phyloP scores from a whole-genome alignment of 108 stramenopile genomes.

The Conticribra guillardii region DNA sequence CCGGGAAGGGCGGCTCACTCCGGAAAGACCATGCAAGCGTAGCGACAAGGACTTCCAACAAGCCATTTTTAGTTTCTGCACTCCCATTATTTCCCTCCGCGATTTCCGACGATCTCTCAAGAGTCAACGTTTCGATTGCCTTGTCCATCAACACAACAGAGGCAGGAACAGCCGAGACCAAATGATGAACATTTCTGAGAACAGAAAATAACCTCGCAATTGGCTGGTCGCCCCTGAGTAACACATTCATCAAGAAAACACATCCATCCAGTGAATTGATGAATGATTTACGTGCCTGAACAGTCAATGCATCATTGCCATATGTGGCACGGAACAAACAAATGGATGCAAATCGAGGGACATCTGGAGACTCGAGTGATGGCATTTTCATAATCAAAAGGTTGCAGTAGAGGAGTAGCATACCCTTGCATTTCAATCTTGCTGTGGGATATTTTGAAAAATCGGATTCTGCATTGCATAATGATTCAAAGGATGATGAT shows the following conservation, averaged over 20 bases:
- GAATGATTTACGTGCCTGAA: slow-evolving; percentile 32
- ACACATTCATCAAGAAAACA: slow-evolving; percentile 34
- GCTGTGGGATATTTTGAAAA: slow-evolving; percentile 28
- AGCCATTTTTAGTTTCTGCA: slow-evolving; percentile 8
- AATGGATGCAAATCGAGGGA: slow-evolving; percentile 63
- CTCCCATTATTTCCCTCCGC: slow-evolving; percentile 2
- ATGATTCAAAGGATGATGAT: slow-evolving; percentile 32
- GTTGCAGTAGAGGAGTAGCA: slow-evolving; percentile 33
- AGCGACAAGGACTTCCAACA: slow-evolving; percentile 43
- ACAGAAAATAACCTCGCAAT: slow-evolving; percentile 54
- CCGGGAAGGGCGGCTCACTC: slow-evolving; percentile 53
- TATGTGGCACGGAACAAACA: slow-evolving; percentile 72
- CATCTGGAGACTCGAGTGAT: slow-evolving; percentile 21
- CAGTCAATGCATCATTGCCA: slow-evolving; percentile 45
- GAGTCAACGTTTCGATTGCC: slow-evolving; percentile 22
- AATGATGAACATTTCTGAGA: slow-evolving; percentile 67
- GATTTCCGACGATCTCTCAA: neutral
- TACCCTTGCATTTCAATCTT: slow-evolving; percentile 35
- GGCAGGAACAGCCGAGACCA: slow-evolving; percentile 53
- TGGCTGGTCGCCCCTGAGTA: slow-evolving; percentile 39
- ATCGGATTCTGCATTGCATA: slow-evolving; percentile 37
- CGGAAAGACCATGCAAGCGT: slow-evolving; percentile 45
- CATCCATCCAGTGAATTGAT: slow-evolving; percentile 51
- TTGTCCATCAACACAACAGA: slow-evolving; percentile 43
- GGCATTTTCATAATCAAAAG: slow-evolving; percentile 20